Evolutionary conservation across 495 filamentous ascomycete genomes (phyloP), one percentile per base, ranked within the genome.

Genomic region (Astrocystis sublimbata): DNA sequence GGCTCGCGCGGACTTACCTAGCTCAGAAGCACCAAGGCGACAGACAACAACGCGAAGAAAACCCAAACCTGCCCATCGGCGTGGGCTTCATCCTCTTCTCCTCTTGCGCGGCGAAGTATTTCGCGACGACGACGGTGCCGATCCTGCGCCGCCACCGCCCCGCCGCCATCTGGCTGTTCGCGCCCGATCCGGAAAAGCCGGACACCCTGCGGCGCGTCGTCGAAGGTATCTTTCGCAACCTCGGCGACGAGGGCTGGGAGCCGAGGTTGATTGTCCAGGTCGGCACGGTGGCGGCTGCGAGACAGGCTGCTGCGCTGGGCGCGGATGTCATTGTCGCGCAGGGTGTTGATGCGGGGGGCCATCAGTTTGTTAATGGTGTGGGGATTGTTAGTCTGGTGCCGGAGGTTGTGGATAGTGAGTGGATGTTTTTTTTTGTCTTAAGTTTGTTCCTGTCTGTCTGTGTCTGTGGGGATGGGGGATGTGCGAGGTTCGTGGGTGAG

Each of bases 91-190:
- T 80, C 42, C 58, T 73, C 6, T 73, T 62, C 50, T 66, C 77
- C 41, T 33, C 63, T 7, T 68, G 69, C 24, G 52, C 66, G 2
- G 17, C 46, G 0, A 4, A 21, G 2, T 62, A 74, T 50, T 77
- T 80, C 60, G 54, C 45, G n/a, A 45, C 63, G 35, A 78, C 71
- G 7, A 59, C 65, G 9, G 62, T 75, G 2, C 78, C 78, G 3
- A 58, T 79, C 15, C 64, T 80, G 73, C 61, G 47, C 38, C 71
- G 75, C 12, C 82, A 82, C 68, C 75, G 72, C 3, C 90, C 90
- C 0, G 83, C 81, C 24, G 91, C 89, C 0, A 80, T 85, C 4
- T 94, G 91, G 90, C 75, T 94, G n/a, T 93, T 87, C 61, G 89
- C 89, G 0, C 86, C 88, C 0, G 68, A 75, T 7, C 64, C 72